Evolutionary conservation across 805 yeast genomes (phyloP).

Genomic region (Pichia membranifaciens): DNA sequence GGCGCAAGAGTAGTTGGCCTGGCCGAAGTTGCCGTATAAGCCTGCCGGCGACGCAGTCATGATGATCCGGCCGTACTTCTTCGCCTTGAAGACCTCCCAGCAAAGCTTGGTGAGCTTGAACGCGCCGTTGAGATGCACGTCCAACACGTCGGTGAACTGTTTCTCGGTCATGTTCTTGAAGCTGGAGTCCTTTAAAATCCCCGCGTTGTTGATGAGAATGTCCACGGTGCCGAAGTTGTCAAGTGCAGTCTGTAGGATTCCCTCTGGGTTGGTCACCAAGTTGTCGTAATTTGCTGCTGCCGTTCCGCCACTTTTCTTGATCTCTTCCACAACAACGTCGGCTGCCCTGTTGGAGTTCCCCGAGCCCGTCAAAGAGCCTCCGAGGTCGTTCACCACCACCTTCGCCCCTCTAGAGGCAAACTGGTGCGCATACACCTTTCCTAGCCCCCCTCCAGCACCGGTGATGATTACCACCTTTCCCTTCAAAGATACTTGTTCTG

Average conservation of each 20-base stretch:
- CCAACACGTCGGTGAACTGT: constrained; percentile 73
- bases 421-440: constrained; percentile 79
- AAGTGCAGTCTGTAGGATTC: constrained; percentile 79
- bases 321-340: constrained; percentile 83
- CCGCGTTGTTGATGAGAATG: constrained; percentile 88
- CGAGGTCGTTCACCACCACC: constrained; percentile 92
- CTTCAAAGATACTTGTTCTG: constrained; percentile 45
- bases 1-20: constrained; percentile 91
- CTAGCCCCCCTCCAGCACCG: constrained; percentile 98
- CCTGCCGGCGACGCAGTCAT: constrained; percentile 99
- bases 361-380: constrained; percentile 73
- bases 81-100: constrained; percentile 84
- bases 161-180: constrained; percentile 80
- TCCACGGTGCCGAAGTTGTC: constrained; percentile 85
- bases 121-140: constrained; percentile 88
- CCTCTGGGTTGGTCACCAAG: constrained; percentile 74
- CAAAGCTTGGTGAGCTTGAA: constrained; percentile 81
- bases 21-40: constrained; percentile 94
- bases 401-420: constrained; percentile 89
- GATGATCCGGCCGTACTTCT: constrained; percentile 80
- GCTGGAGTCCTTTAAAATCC: constrained; percentile 82
- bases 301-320: constrained; percentile 63
- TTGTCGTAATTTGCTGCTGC: constrained; percentile 96
- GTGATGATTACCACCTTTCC: constrained; percentile 89
- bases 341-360: constrained; percentile 73